phyloP scores from a whole-genome alignment of 352 stramenopile species.

The Globisporangium heterothallicum region DNA sequence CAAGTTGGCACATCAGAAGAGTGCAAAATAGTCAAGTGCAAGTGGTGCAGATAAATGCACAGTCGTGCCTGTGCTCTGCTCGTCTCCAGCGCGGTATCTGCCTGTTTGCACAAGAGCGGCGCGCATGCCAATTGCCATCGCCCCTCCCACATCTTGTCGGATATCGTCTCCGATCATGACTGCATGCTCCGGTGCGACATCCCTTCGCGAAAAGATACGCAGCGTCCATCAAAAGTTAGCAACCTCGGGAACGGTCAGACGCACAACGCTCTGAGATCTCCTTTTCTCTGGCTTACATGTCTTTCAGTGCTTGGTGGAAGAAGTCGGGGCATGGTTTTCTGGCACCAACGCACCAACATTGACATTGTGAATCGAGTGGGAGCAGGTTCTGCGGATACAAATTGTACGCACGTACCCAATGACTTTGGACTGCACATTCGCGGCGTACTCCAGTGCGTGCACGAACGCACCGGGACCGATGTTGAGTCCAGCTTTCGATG shows the following conservation, averaged over 20 bases:
- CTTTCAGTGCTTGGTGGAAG: conserved; percentile 35
- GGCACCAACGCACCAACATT: background rate
- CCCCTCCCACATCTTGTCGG: conserved; percentile 38
- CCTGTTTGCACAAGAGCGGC: conserved; percentile 42
- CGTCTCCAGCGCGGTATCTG: conserved; percentile 41
- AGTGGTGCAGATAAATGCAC: background rate
- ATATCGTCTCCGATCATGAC: conserved; percentile 64
- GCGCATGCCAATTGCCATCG: conserved; percentile 39
- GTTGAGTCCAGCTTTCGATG: conserved; percentile 38
- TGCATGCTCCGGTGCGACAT: conserved; percentile 21
- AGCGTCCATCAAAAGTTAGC: no score
- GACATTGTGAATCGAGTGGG: background rate
- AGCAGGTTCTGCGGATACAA: background rate
- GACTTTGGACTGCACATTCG: conserved; percentile 29
- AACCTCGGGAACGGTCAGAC: no score
- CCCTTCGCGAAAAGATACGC: conserved; percentile 14
- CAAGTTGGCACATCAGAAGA: background rate
- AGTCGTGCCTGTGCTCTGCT: conserved; percentile 14
- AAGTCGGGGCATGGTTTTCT: conserved; percentile 49
- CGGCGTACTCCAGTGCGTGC: conserved; percentile 42
- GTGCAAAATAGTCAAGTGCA: background rate
- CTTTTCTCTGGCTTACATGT: conserved; percentile 22
- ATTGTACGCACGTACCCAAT: conserved; percentile 29
- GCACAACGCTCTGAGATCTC: no score
- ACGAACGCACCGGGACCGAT: conserved; percentile 52